These are phyloP conservation scores for Liriodendron chinense DNA, from an alignment of 164 flowering plant genomes.

Conservation along the genomic window DNA sequence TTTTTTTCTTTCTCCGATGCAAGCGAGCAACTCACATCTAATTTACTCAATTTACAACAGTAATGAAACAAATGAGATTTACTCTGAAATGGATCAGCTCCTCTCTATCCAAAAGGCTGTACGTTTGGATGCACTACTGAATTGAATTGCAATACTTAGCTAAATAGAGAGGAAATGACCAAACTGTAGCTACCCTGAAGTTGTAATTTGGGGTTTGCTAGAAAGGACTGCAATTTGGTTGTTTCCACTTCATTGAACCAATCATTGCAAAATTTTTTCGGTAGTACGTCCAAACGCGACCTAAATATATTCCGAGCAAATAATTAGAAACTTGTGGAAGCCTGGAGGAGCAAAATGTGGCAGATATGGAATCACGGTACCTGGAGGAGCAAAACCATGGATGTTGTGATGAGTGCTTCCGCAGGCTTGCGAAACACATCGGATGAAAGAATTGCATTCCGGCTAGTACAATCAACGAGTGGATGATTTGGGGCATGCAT, in stretches of 20 bases:
- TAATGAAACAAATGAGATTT: slow-evolving; percentile 8
- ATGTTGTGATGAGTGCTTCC: background rate
- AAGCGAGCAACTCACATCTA: background rate
- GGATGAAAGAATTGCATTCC: background rate
- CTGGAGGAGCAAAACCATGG: slow-evolving; percentile 8
- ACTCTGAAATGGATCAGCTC: slow-evolving; percentile 5
- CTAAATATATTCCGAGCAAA: background rate
- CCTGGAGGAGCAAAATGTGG: too few species aligned
- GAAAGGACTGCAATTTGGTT: too few species aligned
- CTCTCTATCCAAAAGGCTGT: background rate
- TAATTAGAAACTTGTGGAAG: slow-evolving; percentile 1
- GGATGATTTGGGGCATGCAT: slow-evolving; percentile 14
- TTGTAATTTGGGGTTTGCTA: too few species aligned
- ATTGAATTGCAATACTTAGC: too few species aligned
- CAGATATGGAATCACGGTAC: background rate
- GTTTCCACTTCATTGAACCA: too few species aligned
- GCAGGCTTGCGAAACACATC: background rate
- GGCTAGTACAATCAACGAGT: slow-evolving; percentile 5
- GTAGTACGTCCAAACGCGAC: background rate
- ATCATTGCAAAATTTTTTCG: too few species aligned
- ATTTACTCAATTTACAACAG: slow-evolving; percentile 25
- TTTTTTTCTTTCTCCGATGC: background rate
- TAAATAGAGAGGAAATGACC: too few species aligned
- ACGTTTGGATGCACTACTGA: too few species aligned
- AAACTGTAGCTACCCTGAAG: too few species aligned